Evolutionary conservation across 1,139 yeast genomes (phyloP).

Genomic region (Hansenula lynferdii): DNA sequence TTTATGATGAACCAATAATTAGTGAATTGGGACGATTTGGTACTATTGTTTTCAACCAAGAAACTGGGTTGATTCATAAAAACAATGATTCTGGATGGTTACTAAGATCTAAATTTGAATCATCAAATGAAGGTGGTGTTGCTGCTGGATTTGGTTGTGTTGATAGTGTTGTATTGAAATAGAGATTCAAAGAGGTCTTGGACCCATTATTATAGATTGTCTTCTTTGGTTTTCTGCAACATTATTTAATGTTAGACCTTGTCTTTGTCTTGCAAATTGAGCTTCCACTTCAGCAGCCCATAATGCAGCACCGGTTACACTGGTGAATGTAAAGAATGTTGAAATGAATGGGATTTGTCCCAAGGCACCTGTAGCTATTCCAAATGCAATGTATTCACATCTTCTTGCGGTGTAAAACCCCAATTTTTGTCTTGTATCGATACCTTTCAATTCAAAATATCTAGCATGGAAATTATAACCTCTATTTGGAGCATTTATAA

Average conservation of each 20-base stretch:
- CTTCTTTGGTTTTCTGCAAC: not conserved
- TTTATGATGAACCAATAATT: slow-evolving; percentile 63
- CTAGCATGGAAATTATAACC: slow-evolving; percentile 54
- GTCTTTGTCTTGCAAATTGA: slow-evolving; percentile 6
- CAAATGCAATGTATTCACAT: slow-evolving; percentile 37
- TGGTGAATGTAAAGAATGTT: slow-evolving; percentile 58
- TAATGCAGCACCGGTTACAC: slow-evolving; percentile 66
- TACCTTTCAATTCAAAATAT: slow-evolving; percentile 58
- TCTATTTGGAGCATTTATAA: slow-evolving; percentile 53
- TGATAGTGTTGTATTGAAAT: slow-evolving; percentile 52
- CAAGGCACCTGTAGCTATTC: slow-evolving; percentile 50
- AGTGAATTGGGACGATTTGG: slow-evolving; percentile 94
- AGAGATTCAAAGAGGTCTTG: too few relatives aligned
- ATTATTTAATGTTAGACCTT: not conserved
- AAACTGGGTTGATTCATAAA: slow-evolving; percentile 45
- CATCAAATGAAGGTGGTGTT: slow-evolving; percentile 95
- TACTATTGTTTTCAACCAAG: slow-evolving; percentile 66
- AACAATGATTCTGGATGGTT: slow-evolving; percentile 82
- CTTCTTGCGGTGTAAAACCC: slow-evolving; percentile 25
- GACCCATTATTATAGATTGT: not conserved
- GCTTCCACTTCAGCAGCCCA: slow-evolving; percentile 47
- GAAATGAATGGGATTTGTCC: slow-evolving; percentile 61
- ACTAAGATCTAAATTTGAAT: slow-evolving; percentile 79
- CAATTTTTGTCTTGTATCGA: slow-evolving; percentile 34
- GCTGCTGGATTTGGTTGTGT: slow-evolving; percentile 99